Percentiles rank a stretch among this genome's conserved stretches.
phyloP scores from a whole-genome alignment of 805 yeast genomes.

The Ogataea methylovora region DNA sequence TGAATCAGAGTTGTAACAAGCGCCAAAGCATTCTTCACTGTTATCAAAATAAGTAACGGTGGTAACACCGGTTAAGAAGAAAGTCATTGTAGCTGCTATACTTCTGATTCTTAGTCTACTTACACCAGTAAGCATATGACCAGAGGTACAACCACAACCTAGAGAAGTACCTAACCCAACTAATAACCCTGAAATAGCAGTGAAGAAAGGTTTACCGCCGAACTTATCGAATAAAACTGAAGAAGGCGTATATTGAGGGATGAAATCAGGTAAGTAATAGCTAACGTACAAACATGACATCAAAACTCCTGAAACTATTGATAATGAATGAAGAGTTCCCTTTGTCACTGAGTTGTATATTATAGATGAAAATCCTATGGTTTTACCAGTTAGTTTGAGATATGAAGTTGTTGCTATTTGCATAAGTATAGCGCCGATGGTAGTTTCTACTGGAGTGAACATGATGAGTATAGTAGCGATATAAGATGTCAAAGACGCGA shows the following conservation, averaged over 20 bases:
- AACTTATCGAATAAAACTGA: neutral
- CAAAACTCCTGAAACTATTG: slow-evolving; percentile 30
- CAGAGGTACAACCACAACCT: slow-evolving; percentile 49
- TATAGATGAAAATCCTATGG: slow-evolving; percentile 40
- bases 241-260: slow-evolving; percentile 1
- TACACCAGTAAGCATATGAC: slow-evolving; percentile 46
- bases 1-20: slow-evolving; percentile 15
- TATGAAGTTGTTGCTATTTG: slow-evolving; percentile 39
- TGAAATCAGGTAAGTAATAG: slow-evolving; percentile 20
- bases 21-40: neutral
- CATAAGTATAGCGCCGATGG: slow-evolving; percentile 39
- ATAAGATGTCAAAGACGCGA: too few species aligned
- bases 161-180: slow-evolving; percentile 41
- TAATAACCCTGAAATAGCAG: slow-evolving; percentile 28
- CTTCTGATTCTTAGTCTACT: slow-evolving; percentile 38
- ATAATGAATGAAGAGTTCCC: slow-evolving; percentile 18
- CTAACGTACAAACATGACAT: slow-evolving; percentile 19
- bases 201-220: too few species aligned
- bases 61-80: slow-evolving; percentile 27
- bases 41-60: neutral
- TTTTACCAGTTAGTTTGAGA: slow-evolving; percentile 30
- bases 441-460: slow-evolving; percentile 39
- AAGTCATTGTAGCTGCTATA: slow-evolving; percentile 34
- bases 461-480: too few species aligned
- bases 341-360: slow-evolving; percentile 23